A percentile compares a stretch with the other conserved stretches of the same genome.
Evolutionary conservation across 2,329 filamentous ascomycete species (phyloP).

Genomic region (Tolypocladium inflatum): DNA sequence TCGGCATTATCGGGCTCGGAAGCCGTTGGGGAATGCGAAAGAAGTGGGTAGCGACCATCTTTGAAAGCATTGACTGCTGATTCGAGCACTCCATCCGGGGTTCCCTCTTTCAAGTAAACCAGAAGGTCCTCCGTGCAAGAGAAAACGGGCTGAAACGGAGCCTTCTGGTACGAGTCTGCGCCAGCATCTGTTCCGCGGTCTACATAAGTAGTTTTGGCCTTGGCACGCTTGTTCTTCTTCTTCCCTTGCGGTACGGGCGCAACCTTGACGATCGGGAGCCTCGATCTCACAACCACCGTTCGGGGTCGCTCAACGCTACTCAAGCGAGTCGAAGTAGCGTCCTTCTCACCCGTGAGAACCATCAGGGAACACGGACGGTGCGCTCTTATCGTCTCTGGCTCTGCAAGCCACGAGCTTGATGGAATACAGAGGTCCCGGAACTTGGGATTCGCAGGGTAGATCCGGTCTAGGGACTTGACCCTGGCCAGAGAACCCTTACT

Average conservation of each 20-base stretch:
- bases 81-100: constrained; percentile 31
- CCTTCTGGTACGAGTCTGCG: constrained; percentile 10
- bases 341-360: constrained; percentile 11
- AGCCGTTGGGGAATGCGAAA: constrained; percentile 11
- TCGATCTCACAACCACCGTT: constrained; percentile 20
- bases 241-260: constrained; percentile 18
- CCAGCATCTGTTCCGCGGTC: constrained; percentile 30
- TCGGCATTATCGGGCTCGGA: constrained; percentile 11
- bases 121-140: constrained; percentile 47
- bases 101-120: constrained; percentile 40
- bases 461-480: constrained; percentile 28
- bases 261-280: constrained; percentile 16
- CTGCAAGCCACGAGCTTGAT: constrained; percentile 10
- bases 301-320: constrained; percentile 18
- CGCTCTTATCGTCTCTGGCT: constrained; percentile 6
- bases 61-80: constrained; percentile 36
- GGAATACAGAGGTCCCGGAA: constrained; percentile 21
- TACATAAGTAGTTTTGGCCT: constrained; percentile 20
- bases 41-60: constrained; percentile 15
- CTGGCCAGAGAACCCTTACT: constrained; percentile 15
- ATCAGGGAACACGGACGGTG: constrained; percentile 17
- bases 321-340: constrained; percentile 11
- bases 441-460: constrained; percentile 18
- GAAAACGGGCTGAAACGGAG: constrained; percentile 33
- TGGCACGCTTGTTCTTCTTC: constrained; percentile 16